Evolutionary conservation across 768 basidiomycete species (phyloP), one percentile per base, ranked within the genome.

Genomic region (Tricholoma flavovirens): DNA sequence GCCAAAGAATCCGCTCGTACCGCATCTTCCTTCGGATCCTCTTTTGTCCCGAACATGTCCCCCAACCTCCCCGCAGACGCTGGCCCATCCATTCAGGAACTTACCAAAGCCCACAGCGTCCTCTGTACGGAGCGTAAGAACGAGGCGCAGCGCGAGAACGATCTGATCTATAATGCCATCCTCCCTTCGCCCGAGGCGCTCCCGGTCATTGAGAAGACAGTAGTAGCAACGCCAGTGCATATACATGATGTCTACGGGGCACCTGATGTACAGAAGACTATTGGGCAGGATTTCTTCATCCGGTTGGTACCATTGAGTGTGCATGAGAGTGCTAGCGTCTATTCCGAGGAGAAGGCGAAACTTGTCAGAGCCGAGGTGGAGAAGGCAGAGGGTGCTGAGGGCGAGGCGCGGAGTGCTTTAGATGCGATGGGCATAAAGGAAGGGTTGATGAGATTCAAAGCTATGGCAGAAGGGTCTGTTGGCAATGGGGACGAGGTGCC

Each of bases 331-430:
- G 96, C 96, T 12, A 90, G 88, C 56, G 86, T 99, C 12, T 99
- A 99, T 70, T 96, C 93, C 0, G 97, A 99, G 70, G 97, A 99
- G 73, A 98, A 98, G 74, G 97, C 96, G 19, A 98, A 99, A 71
- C 69, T 78, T 24, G 93, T 94, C 7, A 80, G 97, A 38, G 83
- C 77, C 5, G 94, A 98, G 68, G 90, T 88, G 7, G 96, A 98
- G 75, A 83, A 84, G 52, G 87, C 85, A 0, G 95, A 98, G 59
- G 75, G 82, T 21, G 86, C 88, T 0, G 93, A 97, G 65, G 87
- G 78, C 5, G 91, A 95, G 68, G 81, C 82, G 32, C 75, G 83
- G 60, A 89, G 89, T 48, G 84, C 85, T 21, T 69, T 98, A 51
- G 94, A 96, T 49, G 83, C 84, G 26, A 75, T 95, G 58, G 90